phyloP scores from a whole-genome alignment of 306 rosid genomes.

The Inga laurina region DNA sequence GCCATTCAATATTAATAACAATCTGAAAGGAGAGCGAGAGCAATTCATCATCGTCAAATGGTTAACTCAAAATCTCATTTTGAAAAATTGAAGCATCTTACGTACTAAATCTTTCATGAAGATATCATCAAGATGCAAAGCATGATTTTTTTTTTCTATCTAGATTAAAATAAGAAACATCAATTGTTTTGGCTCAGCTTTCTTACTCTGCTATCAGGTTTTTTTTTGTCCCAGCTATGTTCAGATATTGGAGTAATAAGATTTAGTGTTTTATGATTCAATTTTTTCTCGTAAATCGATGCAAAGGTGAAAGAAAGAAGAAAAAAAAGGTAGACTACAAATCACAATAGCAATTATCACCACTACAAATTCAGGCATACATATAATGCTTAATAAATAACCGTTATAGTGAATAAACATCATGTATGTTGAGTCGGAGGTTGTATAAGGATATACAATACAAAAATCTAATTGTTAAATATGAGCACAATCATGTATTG shows the following conservation, averaged over 20 bases:
- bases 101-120: neutral
- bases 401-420: no score
- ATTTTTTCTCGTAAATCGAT: neutral
- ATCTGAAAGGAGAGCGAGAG: neutral
- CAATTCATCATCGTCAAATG: neutral
- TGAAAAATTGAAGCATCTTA: neutral
- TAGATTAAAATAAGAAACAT: neutral
- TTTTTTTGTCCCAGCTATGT: neutral
- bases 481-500: no score
- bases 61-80: neutral
- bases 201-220: neutral
- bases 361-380: no score
- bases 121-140: neutral
- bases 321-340: neutral
- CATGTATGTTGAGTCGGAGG: no score
- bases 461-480: no score
- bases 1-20: neutral
- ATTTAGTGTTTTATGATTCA: neutral
- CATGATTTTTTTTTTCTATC: neutral
- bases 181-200: neutral
- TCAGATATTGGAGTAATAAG: neutral
- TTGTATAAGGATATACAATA: no score
- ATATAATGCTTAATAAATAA: no score
- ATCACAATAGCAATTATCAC: no score
- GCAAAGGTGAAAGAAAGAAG: neutral